A percentile compares a stretch with the other conserved stretches of the same genome.
Evolutionary conservation across 148 eudicot genomes (phyloP).

Genomic region (Oxyria digyna): DNA sequence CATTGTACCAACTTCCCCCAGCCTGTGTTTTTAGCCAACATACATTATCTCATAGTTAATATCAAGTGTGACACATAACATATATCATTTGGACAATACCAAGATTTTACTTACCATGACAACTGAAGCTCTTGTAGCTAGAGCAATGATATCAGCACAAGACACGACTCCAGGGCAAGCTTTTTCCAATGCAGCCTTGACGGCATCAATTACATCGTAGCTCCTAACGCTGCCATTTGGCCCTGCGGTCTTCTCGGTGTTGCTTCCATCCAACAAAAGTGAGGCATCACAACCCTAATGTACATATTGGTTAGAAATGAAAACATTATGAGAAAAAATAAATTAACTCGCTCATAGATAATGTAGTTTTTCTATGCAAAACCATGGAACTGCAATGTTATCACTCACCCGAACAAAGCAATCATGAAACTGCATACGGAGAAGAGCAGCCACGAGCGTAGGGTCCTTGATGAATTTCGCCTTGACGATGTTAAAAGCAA

Average conservation of each 20-base stretch:
- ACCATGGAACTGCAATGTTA: too few species aligned
- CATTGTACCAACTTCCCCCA: conserved; percentile 29
- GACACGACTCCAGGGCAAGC: conserved; percentile 9
- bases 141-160: not conserved
- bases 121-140: not conserved
- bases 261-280: conserved; percentile 28
- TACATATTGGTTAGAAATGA: too few species aligned
- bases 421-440: conserved; percentile 44
- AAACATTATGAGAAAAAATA: too few species aligned
- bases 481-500: conserved; percentile 18
- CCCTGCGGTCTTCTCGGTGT: not conserved
- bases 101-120: not conserved
- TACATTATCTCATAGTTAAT: too few species aligned
- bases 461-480: conserved; percentile 9
- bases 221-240: not conserved
- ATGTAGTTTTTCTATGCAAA: too few species aligned
- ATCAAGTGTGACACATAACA: not conserved
- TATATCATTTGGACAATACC: too few species aligned
- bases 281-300: conserved; percentile 56
- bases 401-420: conserved; percentile 33
- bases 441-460: conserved; percentile 23
- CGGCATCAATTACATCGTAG: conserved; percentile 2
- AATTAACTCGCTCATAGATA: too few species aligned
- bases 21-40: conserved; percentile 16
- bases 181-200: not conserved